A percentile compares a stretch with the other conserved stretches of the same genome.
Conservation (phyloP, 345 rosid species). For the Eucalyptus microcorys region DNA sequence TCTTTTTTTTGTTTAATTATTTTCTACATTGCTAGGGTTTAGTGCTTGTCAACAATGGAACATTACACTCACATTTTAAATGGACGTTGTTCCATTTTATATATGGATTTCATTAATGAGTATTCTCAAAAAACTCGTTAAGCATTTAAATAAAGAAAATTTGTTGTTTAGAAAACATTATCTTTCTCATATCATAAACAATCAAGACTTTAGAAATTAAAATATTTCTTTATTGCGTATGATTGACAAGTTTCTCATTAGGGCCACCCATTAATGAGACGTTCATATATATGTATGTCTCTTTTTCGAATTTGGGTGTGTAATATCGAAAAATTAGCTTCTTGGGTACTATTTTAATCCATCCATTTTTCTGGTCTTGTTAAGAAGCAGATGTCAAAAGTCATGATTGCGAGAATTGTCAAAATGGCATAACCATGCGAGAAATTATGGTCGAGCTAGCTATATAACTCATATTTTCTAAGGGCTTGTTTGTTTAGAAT, state of each 20-base stretch:
- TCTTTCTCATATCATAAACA: background rate
- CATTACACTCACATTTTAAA: background rate
- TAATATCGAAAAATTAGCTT: background rate
- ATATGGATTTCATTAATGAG: background rate
- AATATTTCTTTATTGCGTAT: background rate
- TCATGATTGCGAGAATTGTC: background rate
- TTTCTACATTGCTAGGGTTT: background rate
- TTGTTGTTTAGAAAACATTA: background rate
- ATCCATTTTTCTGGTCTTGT: background rate
- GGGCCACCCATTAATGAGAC: background rate
- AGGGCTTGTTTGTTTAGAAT: background rate
- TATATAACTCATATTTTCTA: background rate
- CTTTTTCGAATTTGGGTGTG: background rate
- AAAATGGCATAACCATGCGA: background rate
- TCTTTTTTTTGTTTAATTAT: background rate
- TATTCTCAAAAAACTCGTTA: background rate
- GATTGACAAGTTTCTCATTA: background rate
- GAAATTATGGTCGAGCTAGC: background rate
- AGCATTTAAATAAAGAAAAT: background rate
- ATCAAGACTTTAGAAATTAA: background rate
- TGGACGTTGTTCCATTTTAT: background rate
- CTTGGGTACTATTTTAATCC: background rate
- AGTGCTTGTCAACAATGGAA: background rate
- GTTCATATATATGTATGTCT: background rate
- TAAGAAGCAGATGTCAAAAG: background rate